phyloP scores from a whole-genome alignment of 2,329 filamentous ascomycete species.

The Pseudogymnoascus sp. region DNA sequence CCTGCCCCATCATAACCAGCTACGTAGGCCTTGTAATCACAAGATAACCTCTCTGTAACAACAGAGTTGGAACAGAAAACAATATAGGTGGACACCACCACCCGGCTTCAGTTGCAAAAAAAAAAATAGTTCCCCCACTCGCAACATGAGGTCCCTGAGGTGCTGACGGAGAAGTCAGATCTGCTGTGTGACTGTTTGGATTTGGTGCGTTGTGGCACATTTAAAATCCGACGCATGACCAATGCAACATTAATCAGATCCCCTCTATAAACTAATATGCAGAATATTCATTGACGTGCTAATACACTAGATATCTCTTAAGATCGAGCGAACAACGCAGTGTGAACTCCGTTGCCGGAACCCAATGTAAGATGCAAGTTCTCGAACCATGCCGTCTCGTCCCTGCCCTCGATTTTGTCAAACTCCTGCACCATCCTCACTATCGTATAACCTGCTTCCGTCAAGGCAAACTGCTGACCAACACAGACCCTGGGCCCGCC shows the following conservation, averaged over 20 bases:
- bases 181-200: too few species aligned
- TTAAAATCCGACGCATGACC: neutral
- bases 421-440: constrained; percentile 29
- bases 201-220: neutral
- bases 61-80: too few species aligned
- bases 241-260: neutral
- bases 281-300: neutral
- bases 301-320: neutral
- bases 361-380: constrained; percentile 18
- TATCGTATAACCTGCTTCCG: constrained; percentile 29
- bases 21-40: too few species aligned
- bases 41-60: too few species aligned
- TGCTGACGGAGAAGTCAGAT: too few species aligned
- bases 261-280: neutral
- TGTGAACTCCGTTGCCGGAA: constrained; percentile 18
- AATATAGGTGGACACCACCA: too few species aligned
- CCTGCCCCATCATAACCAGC: too few species aligned
- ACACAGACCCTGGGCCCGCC: constrained; percentile 31
- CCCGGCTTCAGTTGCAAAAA: too few species aligned
- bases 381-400: constrained; percentile 20
- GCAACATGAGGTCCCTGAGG: too few species aligned
- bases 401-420: constrained; percentile 23
- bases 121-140: too few species aligned
- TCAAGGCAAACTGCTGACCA: constrained; percentile 31
- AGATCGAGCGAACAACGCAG: constrained; percentile 11